Base-by-base conservation (phyloP, 176 grass and related monocot genomes). In the Avena eriantha region DNA sequence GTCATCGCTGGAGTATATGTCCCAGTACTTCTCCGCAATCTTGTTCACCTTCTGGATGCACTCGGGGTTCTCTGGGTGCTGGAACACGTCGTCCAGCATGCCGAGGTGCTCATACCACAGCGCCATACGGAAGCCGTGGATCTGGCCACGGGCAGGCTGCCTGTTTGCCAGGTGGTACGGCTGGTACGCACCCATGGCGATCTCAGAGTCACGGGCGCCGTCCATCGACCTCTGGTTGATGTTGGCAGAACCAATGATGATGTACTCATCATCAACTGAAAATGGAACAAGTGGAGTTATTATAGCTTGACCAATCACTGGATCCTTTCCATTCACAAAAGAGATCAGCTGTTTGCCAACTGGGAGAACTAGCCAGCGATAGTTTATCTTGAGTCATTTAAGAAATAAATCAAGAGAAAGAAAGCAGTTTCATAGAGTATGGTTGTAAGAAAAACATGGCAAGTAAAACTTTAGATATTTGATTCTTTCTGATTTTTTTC, bases 191-290 rank as follows among this genome's bases (percentile, higher is more conserved):
- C 95, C 95, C 89, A 98, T 89, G 43, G 93, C 95, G 2, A 95
- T 98, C 63, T 98, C 95, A 0, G 95, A 89, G 67, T 98, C 95
- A 55, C 97, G 88, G 15, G 88, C 58, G 3, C 97, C 97, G 4
- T 98, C 90, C 97, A 98, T 98, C 2, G 97, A 98, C 78, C 97
- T 93, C 84, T 98, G 85, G 67, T 98, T 98, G 86, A 96, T 94
- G 80, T 98, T 98, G 16, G 97, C 97, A 34, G 97, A 98, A 22
- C 94, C 97, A 8, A 98, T 53, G 79, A 98, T 98, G 45, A 96
- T 96, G 71, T 98, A 98, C 60, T 98, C 96, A 5, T 98, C 96
- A 11, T 98, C 96, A 63, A 98, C 96, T 98, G 94, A 83, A 60
- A 89, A 76, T 14, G 3, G 31, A 76, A 76, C 39, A 41, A 49